A percentile compares a stretch with the other conserved stretches of the same genome.
phyloP scores from a whole-genome alignment of 768 basidiomycete genomes.

The Xerocomus brunneocitrinus region DNA sequence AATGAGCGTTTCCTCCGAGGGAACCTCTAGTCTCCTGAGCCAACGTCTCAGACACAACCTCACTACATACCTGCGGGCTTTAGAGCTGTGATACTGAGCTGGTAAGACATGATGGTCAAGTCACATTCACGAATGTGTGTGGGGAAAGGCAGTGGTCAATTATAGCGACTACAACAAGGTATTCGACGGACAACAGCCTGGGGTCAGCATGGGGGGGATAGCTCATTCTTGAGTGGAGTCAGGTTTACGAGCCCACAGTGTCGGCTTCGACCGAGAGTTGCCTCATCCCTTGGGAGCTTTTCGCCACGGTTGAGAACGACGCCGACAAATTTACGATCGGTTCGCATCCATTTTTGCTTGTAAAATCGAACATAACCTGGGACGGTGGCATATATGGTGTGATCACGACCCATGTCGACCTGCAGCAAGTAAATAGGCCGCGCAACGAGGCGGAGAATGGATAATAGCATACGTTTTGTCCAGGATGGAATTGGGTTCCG shows the following conservation, averaged over 20 bases:
- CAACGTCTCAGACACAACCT: background rate
- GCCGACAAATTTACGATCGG: constrained; percentile 77
- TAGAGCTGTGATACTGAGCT: constrained; percentile 38
- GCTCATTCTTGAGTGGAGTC: constrained; percentile 30
- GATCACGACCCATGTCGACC: constrained; percentile 91
- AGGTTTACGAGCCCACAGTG: constrained; percentile 76
- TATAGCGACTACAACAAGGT: constrained; percentile 19
- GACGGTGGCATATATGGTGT: constrained; percentile 85
- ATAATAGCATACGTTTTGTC: constrained; percentile 75
- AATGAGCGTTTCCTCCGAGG: constrained; percentile 55
- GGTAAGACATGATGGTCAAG: constrained; percentile 27
- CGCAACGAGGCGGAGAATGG: background rate
- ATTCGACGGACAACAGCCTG: constrained; percentile 2
- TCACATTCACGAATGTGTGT: background rate
- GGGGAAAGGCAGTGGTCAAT: constrained; percentile 6
- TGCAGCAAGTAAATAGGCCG: constrained; percentile 29
- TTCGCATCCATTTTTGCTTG: constrained; percentile 69
- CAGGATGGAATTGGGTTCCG: constrained; percentile 89
- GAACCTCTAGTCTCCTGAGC: constrained; percentile 43
- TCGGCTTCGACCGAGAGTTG: constrained; percentile 71
- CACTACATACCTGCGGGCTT: constrained; percentile 35
- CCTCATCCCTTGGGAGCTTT: constrained; percentile 79
- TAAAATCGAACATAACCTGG: constrained; percentile 96
- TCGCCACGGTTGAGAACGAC: constrained; percentile 81
- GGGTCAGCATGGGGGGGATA: constrained; percentile 12